Base-by-base conservation (phyloP, 1,284 basidiomycete genomes). In the Trametes pubescens region DNA sequence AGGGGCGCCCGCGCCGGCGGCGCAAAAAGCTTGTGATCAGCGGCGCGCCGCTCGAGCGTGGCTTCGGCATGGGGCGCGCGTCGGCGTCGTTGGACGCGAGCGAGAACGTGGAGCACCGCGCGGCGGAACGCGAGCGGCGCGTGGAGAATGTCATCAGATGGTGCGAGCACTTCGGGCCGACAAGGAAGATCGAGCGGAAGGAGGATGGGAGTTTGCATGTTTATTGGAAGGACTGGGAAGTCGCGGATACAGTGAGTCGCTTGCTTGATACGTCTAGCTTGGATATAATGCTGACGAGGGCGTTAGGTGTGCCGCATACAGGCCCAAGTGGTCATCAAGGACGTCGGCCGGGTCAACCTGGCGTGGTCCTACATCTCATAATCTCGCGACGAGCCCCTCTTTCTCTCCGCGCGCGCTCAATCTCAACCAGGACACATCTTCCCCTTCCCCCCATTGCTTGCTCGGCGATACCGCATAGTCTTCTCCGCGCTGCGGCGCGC, bases 211-310 rank as follows among this genome's bases (percentile, higher is more conserved):
- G 69, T 44, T 34, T 76, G 55, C 74, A 75, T 46, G 73, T 76
- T 29, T 73, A 72, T 38, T 76, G 74, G 74, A 70, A 70, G 57
- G 71, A 74, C 43, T 73, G 72, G 74, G 72, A 74, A 67, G 66
- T 69, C 24, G 75, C 75, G 10, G 75, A 76, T 53, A 71, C 65
- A 71, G 74, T 75, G 58, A 62, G 73, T 68, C 47, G 11, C 16
- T 44, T 47, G 9, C 11, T 13, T 10, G 9, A 14, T 44, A 29
- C 24, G 37, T n/a, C 13, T n/a, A 21, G 21, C 47, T 40, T 14
- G n/a, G 29, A n/a, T 24, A 34, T 21, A 22, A 51, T 52, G 43
- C 59, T 68, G 38, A 67, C 13, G 44, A 46, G 14, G 18, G 26
- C 0, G 49, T 52, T 54, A 76, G 74, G 74, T 75, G 29, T 75